A percentile compares a stretch with the other conserved stretches of the same genome.
These are phyloP conservation scores for Epichloe baconii DNA, from an alignment of 2,329 filamentous ascomycete genomes.

Conservation along the genomic window DNA sequence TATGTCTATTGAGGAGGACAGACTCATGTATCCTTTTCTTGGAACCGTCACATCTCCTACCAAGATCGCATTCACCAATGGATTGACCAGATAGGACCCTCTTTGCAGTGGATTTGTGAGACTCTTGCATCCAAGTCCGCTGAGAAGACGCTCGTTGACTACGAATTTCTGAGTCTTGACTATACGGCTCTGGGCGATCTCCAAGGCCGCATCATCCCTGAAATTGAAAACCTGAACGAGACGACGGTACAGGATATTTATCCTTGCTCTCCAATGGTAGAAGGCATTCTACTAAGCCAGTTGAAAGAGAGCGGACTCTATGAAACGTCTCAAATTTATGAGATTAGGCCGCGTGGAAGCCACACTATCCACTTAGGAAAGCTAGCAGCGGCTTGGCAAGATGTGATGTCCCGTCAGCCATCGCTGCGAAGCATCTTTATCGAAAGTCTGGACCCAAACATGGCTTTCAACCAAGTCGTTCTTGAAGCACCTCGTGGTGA, in stretches of 20 bases:
- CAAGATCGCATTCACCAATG: not conserved
- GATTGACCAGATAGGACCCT: slow-evolving; percentile 1
- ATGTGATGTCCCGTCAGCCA: slow-evolving; percentile 5
- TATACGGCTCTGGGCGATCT: slow-evolving; percentile 17
- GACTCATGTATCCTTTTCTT: slow-evolving; percentile 2
- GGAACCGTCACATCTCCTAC: slow-evolving; percentile 4
- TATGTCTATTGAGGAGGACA: slow-evolving; percentile 1
- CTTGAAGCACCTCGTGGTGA: not conserved
- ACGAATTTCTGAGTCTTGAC: slow-evolving; percentile 6
- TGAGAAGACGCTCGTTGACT: slow-evolving; percentile 1
- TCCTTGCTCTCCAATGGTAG: slow-evolving; percentile 25
- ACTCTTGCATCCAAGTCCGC: not conserved
- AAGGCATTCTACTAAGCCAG: slow-evolving; percentile 24
- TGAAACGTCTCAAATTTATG: slow-evolving; percentile 10
- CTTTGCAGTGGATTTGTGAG: not conserved
- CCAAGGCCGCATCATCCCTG: slow-evolving; percentile 9
- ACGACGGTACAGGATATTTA: slow-evolving; percentile 21
- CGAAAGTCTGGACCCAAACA: not conserved
- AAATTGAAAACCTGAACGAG: slow-evolving; percentile 6
- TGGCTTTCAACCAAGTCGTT: slow-evolving; percentile 5
- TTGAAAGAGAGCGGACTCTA: slow-evolving; percentile 5
- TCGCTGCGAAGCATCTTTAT: slow-evolving; percentile 7
- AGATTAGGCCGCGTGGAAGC: slow-evolving; percentile 2
- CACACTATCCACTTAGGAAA: not conserved
- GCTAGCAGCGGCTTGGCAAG: slow-evolving; percentile 8